Conservation (phyloP, 257 asterid genomes). For the Jacaranda mimosifolia region DNA sequence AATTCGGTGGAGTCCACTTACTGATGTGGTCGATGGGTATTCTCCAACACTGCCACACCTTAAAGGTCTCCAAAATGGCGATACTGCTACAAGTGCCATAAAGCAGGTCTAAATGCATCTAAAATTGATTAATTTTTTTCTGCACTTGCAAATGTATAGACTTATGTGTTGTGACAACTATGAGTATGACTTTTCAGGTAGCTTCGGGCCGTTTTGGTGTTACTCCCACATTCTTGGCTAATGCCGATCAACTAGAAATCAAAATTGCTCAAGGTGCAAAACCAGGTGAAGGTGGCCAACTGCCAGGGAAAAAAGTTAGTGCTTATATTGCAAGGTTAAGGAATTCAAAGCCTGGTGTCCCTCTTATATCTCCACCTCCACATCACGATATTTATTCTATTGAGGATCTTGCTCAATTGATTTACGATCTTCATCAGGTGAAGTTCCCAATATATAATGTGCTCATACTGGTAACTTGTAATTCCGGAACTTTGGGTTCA, state of each 20-base stretch:
- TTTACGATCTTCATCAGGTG: conserved; percentile 99
- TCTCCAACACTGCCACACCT: conserved; percentile 98
- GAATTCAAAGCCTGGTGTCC: conserved; percentile 99
- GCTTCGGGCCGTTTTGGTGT: conserved; percentile 99
- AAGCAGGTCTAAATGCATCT: conserved; percentile 71
- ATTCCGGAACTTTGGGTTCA: conserved; percentile 22
- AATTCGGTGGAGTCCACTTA: conserved; percentile 96
- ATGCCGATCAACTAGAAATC: conserved; percentile 95
- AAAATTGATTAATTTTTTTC: neutral
- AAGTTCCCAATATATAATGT: conserved; percentile 13
- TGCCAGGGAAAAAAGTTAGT: conserved; percentile 99
- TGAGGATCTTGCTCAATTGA: conserved; percentile 99
- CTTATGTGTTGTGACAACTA: neutral
- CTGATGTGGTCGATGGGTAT: conserved; percentile 97
- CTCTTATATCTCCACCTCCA: conserved; percentile 99
- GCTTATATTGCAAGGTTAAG: conserved; percentile 96
- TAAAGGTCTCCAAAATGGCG: conserved; percentile 99
- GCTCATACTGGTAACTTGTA: conserved; percentile 12
- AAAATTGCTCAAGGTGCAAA: conserved; percentile 99
- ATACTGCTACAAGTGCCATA: conserved; percentile 98
- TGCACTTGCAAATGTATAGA: conserved; percentile 3
- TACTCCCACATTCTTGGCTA: conserved; percentile 96
- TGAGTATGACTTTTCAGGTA: conserved; percentile 62
- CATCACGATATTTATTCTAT: conserved; percentile 99
- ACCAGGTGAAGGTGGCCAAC: conserved; percentile 99